These are phyloP conservation scores for Claviceps digitariae DNA, from an alignment of 2,329 filamentous ascomycete species.

Conservation along the genomic window DNA sequence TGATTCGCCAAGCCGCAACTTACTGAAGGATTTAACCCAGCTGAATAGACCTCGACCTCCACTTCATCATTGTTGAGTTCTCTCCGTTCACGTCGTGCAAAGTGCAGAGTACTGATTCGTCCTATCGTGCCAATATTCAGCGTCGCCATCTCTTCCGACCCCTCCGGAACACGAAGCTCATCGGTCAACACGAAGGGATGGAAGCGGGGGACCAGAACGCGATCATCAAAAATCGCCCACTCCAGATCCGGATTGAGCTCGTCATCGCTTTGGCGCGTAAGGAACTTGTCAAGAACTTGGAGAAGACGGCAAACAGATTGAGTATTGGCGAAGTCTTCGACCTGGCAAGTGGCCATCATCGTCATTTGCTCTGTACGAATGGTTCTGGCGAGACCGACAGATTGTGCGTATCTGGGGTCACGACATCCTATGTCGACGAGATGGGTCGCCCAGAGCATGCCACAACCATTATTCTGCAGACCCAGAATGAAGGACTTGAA, in stretches of 20 bases:
- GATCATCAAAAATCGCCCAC: neutral
- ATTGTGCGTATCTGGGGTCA: slow-evolving; percentile 15
- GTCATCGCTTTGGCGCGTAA: neutral
- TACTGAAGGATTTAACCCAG: slow-evolving; percentile 3
- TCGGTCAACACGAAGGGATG: neutral
- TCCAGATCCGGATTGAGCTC: neutral
- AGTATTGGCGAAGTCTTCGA: slow-evolving; percentile 2
- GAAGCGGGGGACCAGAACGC: neutral
- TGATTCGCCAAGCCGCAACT: neutral
- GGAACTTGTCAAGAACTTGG: neutral
- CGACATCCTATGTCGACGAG: slow-evolving; percentile 12
- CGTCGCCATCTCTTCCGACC: neutral
- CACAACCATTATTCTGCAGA: neutral
- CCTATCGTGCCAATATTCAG: neutral
- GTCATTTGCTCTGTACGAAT: slow-evolving; percentile 15
- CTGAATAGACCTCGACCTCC: neutral
- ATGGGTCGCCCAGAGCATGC: slow-evolving; percentile 18
- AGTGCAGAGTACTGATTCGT: neutral
- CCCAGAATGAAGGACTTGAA: slow-evolving; percentile 3
- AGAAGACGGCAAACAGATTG: neutral
- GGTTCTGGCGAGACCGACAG: slow-evolving; percentile 14
- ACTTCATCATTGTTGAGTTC: neutral
- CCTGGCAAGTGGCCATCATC: slow-evolving; percentile 16
- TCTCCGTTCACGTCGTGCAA: neutral
- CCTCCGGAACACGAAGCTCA: neutral